Evolutionary conservation across 2,329 filamentous ascomycete species (phyloP).

Genomic region (Trichoderma afroharzianum): DNA sequence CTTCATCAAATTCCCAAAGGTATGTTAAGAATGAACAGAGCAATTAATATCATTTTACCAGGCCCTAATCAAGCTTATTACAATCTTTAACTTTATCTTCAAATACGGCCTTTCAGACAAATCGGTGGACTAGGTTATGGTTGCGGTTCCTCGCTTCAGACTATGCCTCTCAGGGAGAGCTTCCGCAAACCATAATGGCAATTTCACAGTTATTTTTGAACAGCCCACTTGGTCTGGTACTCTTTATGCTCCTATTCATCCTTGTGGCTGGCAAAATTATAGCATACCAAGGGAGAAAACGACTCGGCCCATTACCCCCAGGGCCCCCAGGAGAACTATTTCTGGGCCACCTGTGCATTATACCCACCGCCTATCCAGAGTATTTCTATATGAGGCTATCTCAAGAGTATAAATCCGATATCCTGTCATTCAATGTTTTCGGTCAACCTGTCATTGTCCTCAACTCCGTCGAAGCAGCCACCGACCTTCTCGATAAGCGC

Average conservation of each 20-base stretch:
- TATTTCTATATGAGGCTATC: constrained; percentile 31
- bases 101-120: neutral
- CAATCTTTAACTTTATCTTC: no score
- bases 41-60: neutral
- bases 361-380: constrained; percentile 34
- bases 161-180: neutral
- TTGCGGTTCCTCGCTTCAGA: neutral
- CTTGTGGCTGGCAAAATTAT: constrained; percentile 12
- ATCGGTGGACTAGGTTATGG: neutral
- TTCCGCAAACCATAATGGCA: constrained; percentile 1
- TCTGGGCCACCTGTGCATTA: constrained; percentile 42
- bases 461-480: constrained; percentile 40
- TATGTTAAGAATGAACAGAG: neutral
- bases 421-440: constrained; percentile 33
- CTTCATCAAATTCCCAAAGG: neutral
- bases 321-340: constrained; percentile 36
- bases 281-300: constrained; percentile 1
- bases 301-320: constrained; percentile 28
- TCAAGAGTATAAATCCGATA: constrained; percentile 48
- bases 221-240: constrained; percentile 8
- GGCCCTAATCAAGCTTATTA: neutral
- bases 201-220: constrained; percentile 2
- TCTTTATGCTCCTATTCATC: neutral
- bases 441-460: constrained; percentile 40
- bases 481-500: constrained; percentile 43